A percentile compares a stretch with the other conserved stretches of the same genome.
Conservation (phyloP, 345 rosid genomes). For the Psidium guajava region DNA sequence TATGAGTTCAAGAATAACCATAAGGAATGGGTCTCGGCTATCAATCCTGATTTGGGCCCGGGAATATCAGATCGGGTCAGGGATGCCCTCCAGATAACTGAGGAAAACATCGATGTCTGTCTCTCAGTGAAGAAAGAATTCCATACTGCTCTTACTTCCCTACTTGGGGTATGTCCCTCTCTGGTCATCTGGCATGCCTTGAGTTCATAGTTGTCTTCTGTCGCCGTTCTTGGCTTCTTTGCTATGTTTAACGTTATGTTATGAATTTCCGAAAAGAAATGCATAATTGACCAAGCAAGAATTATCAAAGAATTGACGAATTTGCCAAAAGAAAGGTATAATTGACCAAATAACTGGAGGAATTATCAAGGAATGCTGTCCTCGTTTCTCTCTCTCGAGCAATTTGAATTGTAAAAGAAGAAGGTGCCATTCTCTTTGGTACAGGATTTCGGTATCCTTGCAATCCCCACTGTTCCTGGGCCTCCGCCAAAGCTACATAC, state of each 20-base stretch:
- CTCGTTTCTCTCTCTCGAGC: neutral
- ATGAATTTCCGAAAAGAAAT: neutral
- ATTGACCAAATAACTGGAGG: neutral
- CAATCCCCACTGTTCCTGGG: conserved; percentile 72
- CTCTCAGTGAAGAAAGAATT: conserved; percentile 41
- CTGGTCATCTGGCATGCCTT: neutral
- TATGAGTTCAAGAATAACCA: conserved; percentile 79
- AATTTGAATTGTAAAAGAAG: neutral
- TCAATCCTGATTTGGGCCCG: conserved; percentile 73
- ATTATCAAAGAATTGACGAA: conserved; percentile 2
- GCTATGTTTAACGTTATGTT: neutral
- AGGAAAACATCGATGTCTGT: conserved; percentile 33
- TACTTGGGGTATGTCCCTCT: conserved; percentile 47
- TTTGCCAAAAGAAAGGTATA: conserved; percentile 16
- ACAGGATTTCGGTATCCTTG: conserved; percentile 61
- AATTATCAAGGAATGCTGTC: neutral
- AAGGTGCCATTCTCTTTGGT: neutral
- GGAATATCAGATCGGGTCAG: conserved; percentile 51
- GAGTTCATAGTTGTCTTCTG: conserved; percentile 4
- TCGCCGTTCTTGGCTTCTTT: neutral
- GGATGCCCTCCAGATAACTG: conserved; percentile 47
- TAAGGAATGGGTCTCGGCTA: conserved; percentile 54
- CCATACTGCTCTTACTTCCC: conserved; percentile 37
- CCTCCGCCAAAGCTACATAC: conserved; percentile 70
- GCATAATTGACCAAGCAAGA: too few relatives aligned